Evolutionary conservation across 495 filamentous ascomycete species (phyloP).

Genomic region (Aspergillus incahuasiensis): DNA sequence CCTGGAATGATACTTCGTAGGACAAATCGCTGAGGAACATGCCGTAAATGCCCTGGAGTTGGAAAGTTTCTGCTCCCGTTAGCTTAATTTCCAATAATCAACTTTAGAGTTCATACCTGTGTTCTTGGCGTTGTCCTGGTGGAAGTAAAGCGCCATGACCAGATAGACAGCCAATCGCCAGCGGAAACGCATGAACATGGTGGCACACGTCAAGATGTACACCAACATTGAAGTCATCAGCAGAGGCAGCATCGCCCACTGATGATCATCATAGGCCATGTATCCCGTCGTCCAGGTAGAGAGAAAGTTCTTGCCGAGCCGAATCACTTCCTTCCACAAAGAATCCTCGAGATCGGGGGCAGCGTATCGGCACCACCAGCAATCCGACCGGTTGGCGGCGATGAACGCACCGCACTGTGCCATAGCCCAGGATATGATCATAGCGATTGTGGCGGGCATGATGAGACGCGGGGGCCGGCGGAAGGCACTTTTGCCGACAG

Average conservation of each 20-base stretch:
- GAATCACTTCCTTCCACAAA: slow-evolving; percentile 31
- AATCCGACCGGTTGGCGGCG: slow-evolving; percentile 51
- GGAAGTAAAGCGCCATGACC: slow-evolving; percentile 50
- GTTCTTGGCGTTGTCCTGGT: slow-evolving; percentile 34
- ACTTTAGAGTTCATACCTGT: slow-evolving; percentile 17
- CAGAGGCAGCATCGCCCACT: slow-evolving; percentile 63
- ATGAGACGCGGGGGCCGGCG: slow-evolving; percentile 60
- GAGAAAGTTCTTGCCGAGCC: slow-evolving; percentile 48
- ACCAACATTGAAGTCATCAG: slow-evolving; percentile 59
- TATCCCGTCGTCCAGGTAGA: slow-evolving; percentile 54
- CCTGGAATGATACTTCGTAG: slow-evolving; percentile 46
- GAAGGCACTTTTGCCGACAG: slow-evolving; percentile 58
- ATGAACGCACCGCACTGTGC: slow-evolving; percentile 57
- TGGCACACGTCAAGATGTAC: slow-evolving; percentile 52
- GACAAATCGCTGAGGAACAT: slow-evolving; percentile 60
- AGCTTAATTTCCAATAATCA: neutral
- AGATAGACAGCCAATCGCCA: slow-evolving; percentile 52
- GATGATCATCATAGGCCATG: slow-evolving; percentile 59
- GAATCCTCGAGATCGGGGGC: slow-evolving; percentile 40
- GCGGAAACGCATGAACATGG: slow-evolving; percentile 51
- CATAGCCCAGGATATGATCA: slow-evolving; percentile 52
- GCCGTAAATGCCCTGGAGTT: slow-evolving; percentile 60
- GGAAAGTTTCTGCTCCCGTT: slow-evolving; percentile 35
- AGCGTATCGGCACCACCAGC: slow-evolving; percentile 56
- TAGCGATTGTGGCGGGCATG: slow-evolving; percentile 54